Evolutionary conservation across 371 early-diverging fungal species (phyloP).

Genomic region (Mortierella sp.): DNA sequence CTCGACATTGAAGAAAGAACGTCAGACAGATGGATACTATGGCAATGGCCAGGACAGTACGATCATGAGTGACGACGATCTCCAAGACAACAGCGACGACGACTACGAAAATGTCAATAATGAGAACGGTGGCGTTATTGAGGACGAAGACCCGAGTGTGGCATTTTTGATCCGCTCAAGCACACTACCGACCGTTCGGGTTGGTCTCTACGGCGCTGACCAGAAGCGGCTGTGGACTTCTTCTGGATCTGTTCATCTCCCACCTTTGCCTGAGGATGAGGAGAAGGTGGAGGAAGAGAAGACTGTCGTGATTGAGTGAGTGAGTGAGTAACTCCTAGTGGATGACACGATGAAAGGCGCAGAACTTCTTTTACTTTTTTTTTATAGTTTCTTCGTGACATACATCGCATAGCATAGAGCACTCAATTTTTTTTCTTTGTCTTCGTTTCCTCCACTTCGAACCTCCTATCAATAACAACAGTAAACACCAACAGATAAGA

Average conservation of each 20-base stretch:
- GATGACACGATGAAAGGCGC: too few species aligned
- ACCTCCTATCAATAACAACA: too few species aligned
- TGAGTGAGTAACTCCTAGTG: too few species aligned
- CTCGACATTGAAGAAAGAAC: not conserved
- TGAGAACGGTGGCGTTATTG: not conserved
- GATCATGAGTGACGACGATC: not conserved
- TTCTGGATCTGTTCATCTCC: slow-evolving; percentile 23
- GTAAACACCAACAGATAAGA: too few species aligned
- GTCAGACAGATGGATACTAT: not conserved
- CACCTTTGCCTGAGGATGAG: not conserved
- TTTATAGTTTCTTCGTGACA: not conserved
- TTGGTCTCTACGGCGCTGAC: slow-evolving; percentile 39
- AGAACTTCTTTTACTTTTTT: not conserved
- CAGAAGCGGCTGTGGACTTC: slow-evolving; percentile 45
- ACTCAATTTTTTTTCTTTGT: not conserved
- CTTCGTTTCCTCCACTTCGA: too few species aligned
- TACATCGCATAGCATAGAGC: not conserved
- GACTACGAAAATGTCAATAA: not conserved
- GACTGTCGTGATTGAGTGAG: not conserved
- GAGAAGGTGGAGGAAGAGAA: not conserved
- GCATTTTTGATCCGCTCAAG: slow-evolving; percentile 36
- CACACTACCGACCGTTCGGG: slow-evolving; percentile 33
- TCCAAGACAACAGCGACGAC: not conserved
- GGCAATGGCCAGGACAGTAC: not conserved
- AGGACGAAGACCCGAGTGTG: not conserved